Evolutionary conservation across 1,139 yeast genomes (phyloP), one percentile per base, ranked within the genome.

Genomic region (Schwanniomyces etchellsii): DNA sequence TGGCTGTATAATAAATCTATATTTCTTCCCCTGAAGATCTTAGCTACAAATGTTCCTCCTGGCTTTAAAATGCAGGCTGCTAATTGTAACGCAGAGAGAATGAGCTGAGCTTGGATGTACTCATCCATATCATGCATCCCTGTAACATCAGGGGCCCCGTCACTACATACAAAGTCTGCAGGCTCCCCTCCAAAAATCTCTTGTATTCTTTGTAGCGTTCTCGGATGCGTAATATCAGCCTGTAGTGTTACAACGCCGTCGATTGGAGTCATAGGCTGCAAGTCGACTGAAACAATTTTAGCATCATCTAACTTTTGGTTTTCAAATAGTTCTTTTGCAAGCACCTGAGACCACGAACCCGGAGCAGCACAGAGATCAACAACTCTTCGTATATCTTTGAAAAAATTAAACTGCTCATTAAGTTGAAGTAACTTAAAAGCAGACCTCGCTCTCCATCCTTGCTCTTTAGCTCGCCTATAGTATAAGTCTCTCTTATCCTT

Each of bases 351-450:
- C 98, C 98, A 91, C 4, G 96, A 86, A 2, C 98, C 98, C 1
- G 98, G 98, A 4, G 98, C 98, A 13, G 98, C 98, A 68, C 98
- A 91, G 25, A 91, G 67, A 58, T 91, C 98, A 6, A 91, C 98
- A 5, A 91, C 98, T 43, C 96, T 64, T 27, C 68, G 67, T 23
- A 86, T 75, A 21, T 77, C 83, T 32, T 77, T 69, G 45, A 91
- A 82, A 9, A 91, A 68, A 41, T 81, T 80, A 52, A 91, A 91
- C 53, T 89, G 89, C 35, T 89, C 95, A 49, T 91, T 82, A 27
- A 91, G 61, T 52, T 91, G 98, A 6, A 91, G 67, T 12, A 91
- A 70, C 52, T 91, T 91, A 63, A 85, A 91, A 0, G 98, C 98
- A 0, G 96, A 86, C 28, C 98, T 67, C 2, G 98, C 98, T 44